Percentiles rank a stretch among this genome's conserved stretches.
These are phyloP conservation scores for Rhodamnia argentea DNA, from an alignment of 345 rosid genomes.

Conservation along the genomic window DNA sequence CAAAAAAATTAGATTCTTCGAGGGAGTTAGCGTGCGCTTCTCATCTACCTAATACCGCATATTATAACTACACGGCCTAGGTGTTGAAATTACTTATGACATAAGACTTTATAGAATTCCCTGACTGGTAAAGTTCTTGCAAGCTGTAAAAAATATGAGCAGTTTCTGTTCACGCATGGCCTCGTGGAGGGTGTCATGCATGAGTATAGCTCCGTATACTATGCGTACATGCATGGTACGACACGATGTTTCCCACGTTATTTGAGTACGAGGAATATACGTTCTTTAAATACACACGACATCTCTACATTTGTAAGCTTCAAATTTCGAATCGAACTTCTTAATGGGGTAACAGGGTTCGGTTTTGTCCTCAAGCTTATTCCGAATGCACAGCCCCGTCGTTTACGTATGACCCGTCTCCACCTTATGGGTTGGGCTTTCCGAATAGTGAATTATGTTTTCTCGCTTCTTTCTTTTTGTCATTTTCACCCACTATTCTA, in stretches of 20 bases:
- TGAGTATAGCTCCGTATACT: not conserved
- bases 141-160: not conserved
- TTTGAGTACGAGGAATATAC: accelerated
- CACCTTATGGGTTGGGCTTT: too few relatives aligned
- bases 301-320: accelerated
- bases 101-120: not conserved
- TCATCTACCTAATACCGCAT: not conserved
- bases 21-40: not conserved
- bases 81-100: not conserved
- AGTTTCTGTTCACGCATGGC: too few relatives aligned
- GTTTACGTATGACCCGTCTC: too few relatives aligned
- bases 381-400: too few relatives aligned
- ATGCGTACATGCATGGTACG: too few relatives aligned
- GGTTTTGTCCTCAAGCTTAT: not conserved
- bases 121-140: not conserved
- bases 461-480: not conserved
- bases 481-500: not conserved
- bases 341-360: accelerated
- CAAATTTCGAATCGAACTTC: not conserved
- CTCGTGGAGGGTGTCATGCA: not conserved
- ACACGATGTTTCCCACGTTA: not conserved
- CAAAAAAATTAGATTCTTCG: not conserved
- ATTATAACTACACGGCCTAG: not conserved
- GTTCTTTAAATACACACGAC: accelerated
- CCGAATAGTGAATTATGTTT: not conserved